These are phyloP conservation scores for Xylaria sp. DNA, from an alignment of 2,329 filamentous ascomycete species.

Conservation along the genomic window DNA sequence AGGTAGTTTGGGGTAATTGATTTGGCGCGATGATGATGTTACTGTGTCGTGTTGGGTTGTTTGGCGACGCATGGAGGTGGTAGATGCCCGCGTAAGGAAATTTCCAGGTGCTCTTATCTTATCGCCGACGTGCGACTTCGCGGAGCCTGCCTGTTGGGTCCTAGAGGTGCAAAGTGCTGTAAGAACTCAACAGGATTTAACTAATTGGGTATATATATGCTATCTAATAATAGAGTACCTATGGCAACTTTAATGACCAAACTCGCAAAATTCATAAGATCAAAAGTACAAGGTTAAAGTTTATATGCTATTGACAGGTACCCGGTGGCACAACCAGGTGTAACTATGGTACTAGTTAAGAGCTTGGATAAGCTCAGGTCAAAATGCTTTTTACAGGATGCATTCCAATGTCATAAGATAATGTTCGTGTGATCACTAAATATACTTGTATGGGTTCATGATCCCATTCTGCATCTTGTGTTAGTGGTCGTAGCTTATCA, in stretches of 20 bases:
- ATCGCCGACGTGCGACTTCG: conserved; percentile 23
- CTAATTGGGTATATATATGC: neutral
- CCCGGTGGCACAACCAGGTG: neutral
- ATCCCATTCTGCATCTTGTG: conserved; percentile 79
- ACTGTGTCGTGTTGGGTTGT: neutral
- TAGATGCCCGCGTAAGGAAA: conserved; percentile 7
- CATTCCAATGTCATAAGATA: neutral
- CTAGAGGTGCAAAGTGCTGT: too few species aligned
- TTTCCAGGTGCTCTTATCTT: conserved; percentile 31
- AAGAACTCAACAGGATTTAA: neutral
- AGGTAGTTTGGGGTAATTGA: neutral
- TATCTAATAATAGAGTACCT: too few species aligned
- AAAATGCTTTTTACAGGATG: neutral
- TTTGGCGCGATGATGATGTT: neutral
- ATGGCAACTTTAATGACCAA: too few species aligned
- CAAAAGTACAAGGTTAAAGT: too few species aligned
- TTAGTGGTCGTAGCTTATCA: conserved; percentile 22
- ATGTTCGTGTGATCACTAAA: conserved; percentile 51
- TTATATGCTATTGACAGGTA: too few species aligned
- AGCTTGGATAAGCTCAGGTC: neutral
- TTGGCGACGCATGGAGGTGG: neutral
- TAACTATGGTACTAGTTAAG: neutral
- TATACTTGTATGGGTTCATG: conserved; percentile 99
- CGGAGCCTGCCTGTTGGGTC: neutral
- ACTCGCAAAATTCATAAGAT: too few species aligned